Evolutionary conservation across 345 rosid genomes (phyloP).

Genomic region (Triadica sebifera): DNA sequence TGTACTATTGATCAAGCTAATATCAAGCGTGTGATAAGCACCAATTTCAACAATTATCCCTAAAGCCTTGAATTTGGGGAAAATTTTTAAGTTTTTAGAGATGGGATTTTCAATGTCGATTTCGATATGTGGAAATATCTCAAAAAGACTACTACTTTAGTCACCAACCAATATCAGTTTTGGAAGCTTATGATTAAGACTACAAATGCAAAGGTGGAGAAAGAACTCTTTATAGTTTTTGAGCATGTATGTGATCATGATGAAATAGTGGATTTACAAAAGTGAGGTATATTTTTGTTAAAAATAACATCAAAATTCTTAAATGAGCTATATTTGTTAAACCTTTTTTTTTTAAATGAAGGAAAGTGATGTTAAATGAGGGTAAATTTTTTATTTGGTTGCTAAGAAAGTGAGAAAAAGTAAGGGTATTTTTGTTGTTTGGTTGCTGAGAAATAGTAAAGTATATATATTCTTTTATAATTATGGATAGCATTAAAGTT

Average conservation of each 20-base stretch:
- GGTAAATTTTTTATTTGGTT: no score
- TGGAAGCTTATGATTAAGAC: constrained; percentile 29
- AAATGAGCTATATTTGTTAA: no score
- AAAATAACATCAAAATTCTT: no score
- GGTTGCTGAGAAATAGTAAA: no score
- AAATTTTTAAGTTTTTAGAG: constrained; percentile 51
- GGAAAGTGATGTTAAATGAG: no score
- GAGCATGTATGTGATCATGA: constrained; percentile 36
- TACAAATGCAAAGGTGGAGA: constrained; percentile 34
- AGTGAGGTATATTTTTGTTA: no score
- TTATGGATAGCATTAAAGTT: no score
- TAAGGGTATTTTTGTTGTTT: no score
- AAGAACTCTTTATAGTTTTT: constrained; percentile 45
- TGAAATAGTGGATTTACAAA: constrained; percentile 46
- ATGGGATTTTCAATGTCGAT: constrained; percentile 57
- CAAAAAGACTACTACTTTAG: constrained; percentile 35
- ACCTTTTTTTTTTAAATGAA: no score
- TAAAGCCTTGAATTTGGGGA: constrained; percentile 53
- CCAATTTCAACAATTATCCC: constrained; percentile 54
- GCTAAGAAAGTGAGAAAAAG: no score
- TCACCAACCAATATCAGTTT: constrained; percentile 33
- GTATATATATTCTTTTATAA: no score
- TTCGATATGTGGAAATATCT: constrained; percentile 44
- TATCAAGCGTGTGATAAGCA: constrained; percentile 51
- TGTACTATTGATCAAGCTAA: constrained; percentile 52